Base-by-base conservation (phyloP, 2,329 filamentous ascomycete genomes). In the Phialophora chinensis region DNA sequence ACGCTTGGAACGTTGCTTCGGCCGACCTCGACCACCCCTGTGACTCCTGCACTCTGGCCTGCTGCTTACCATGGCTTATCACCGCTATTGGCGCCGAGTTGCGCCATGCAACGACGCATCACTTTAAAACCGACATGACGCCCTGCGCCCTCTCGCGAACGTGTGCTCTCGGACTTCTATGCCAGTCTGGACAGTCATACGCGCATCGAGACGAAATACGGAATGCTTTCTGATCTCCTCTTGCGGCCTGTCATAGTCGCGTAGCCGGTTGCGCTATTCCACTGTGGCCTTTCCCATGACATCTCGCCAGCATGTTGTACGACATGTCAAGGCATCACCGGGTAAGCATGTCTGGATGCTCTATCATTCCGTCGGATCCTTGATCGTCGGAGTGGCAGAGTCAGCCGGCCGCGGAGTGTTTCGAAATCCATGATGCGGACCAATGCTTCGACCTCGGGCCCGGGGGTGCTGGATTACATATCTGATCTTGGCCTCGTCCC, bases 71-170 rank as follows among this genome's bases (percentile, higher is more conserved):
- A 20, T 27, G 49, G 49, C 49, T 52, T 52, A 52, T 52, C 49
- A 29, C 49, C 49, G 49, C 27, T 27, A 55, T 33, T 17, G 53
- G 27, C 29, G 53, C 17, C 17, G 29, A 33, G 23, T n/a, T 31
- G 23, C 27, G 52, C 29, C 52, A 52, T 17, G 3, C 38, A 17
- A 17, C 38, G 17, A 52, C 8, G 49, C 49, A 53, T 55, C 53
- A n/a, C 12, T 29, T 55, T 55, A 55, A 55, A 10, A 55, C 25
- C 53, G 53, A 31, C 53, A 0, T 27, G 52, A 35, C 53, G 53
- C 53, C 53, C 53, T 55, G 53, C 53, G 53, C 53, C 53, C 29
- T 55, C 53, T 35, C 25, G n/a, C 25, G 14, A 17, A 20, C 53
- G 53, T 35, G 53, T 55, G 7, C 29, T 11, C 12, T 31, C 25